phyloP scores from a whole-genome alignment of 208 protist species.

The Trichomonas vaginalis region DNA sequence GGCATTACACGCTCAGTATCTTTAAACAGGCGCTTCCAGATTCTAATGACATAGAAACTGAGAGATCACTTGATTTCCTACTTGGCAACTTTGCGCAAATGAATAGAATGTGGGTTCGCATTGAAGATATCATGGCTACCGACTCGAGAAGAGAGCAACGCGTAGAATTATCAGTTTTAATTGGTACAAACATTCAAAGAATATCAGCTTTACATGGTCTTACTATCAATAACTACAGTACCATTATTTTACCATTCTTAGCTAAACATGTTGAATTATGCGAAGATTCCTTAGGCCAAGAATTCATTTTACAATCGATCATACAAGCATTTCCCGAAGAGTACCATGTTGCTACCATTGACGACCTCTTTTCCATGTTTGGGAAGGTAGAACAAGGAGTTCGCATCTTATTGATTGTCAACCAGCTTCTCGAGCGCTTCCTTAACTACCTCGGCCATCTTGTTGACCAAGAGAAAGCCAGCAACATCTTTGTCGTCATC shows the following conservation, averaged over 20 bases:
- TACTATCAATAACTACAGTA: not conserved
- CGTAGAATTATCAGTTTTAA: not conserved
- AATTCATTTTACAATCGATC: not conserved
- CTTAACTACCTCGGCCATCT: not conserved
- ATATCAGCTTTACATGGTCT: not conserved
- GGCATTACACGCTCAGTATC: not conserved
- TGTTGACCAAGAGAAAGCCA: not conserved
- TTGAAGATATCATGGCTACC: not conserved
- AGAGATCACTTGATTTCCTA: not conserved
- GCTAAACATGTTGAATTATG: slow-evolving; percentile 5
- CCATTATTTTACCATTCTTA: not conserved
- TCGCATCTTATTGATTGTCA: not conserved
- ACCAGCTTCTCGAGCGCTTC: not conserved
- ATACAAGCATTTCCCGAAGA: not conserved
- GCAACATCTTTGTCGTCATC: not conserved
- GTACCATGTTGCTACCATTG: not conserved
- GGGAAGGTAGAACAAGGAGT: not conserved
- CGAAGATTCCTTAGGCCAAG: not conserved
- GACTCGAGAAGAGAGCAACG: not conserved
- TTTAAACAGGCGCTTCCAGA: not conserved
- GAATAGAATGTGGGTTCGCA: slow-evolving; percentile 3
- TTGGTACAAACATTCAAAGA: not conserved
- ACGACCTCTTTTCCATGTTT: not conserved
- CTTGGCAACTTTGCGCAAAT: not conserved
- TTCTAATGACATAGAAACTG: not conserved